Evolutionary conservation across 2,329 filamentous ascomycete species (phyloP), one percentile per base, ranked within the genome.

Genomic region (Lasiodiplodia theobromae): DNA sequence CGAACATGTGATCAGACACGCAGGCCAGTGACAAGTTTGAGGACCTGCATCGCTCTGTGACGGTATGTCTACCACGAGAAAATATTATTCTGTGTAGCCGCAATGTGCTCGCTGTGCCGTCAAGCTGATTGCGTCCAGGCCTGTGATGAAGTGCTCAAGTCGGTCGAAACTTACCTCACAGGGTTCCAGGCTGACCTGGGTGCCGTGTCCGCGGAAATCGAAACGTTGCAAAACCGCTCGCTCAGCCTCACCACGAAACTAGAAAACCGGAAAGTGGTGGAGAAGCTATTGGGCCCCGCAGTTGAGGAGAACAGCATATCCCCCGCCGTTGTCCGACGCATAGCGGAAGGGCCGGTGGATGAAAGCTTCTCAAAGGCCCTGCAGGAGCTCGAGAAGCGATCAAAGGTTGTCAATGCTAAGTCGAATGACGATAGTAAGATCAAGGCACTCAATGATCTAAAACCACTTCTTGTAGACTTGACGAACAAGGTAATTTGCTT

Each of bases 131-230:
- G 38, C 6, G 16, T 40, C 6, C 12, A 73, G 77, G 92, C 93
- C 63, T 99, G 95, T 82, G 96, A 99, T 80, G 92, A 97, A 77
- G 93, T 98, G 63, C 86, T 98, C 56, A 92, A 90, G 79, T 97
- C 94, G 0, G 96, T 99, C 67, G 95, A 99, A 82, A 90, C 88
- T 38, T 98, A 97, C 77, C 85, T 99, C 66, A 92, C 92, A 47
- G 95, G 91, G 78, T 99, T 99, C 77, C 94, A 96, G 77, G 92
- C 94, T 70, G 96, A 99, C 79, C 87, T 99, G 12, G 95, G 93
- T 10, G 88, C 89, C 16, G 96, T 99, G 14, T 97, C 96, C 1
- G 91, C 94, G 7, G 96, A 99, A 77, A 99, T 99, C 64, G 96
- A 99, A 80, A 94, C 90, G 2, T 82, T 99, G 51, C 96, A 99